Base-by-base conservation (phyloP, 768 basidiomycete species). In the Kwoniella newhampshirensis region DNA sequence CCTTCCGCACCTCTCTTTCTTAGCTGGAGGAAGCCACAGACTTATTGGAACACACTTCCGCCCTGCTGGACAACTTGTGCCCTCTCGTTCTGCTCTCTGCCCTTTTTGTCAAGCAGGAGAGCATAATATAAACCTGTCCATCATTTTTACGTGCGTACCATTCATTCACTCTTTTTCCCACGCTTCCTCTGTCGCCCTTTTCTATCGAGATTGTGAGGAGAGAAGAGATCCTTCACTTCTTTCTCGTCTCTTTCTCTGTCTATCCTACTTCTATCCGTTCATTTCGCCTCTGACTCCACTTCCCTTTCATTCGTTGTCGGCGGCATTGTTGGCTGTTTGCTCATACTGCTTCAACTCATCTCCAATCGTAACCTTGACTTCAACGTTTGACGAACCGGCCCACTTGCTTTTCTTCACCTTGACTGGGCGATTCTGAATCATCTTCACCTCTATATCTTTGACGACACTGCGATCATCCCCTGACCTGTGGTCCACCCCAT, bases 81-180 rank as follows among this genome's bases (percentile, higher is more conserved):
- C 32, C 32, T 13, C 32, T 32, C 32, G 6, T 13, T 32, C 13
- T 13, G 13, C 32, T 13, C 32, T 13, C 32, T 32, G 7, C 32
- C 32, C 32, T 32, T 32, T 6, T 13, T 6, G 32, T 6, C 6
- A 32, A 32, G 32, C 13, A 32, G 32, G 7, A 32, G 6, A 32
- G n/a, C n/a, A 32, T 32, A 6, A 51, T 39, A 25, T 17, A 26
- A 55, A 46, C 25, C 21, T 54, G 11, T 44, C 46, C 43, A 50
- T 37, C 55, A 49, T 57, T 36, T 57, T 57, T 43, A 57, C 55
- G 55, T 57, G 55, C 55, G 55, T 57, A 50, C 43, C 46, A 21
- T 51, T 51, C 32, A 46, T 55, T 39, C 54, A 32, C 26, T 48
- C 27, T 55, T n/a, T n/a, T 40, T 47, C 36, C 32, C 32, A 54